A percentile compares a stretch with the other conserved stretches of the same genome.
phyloP scores from a whole-genome alignment of 345 rosid species.

The Populus tremula region DNA sequence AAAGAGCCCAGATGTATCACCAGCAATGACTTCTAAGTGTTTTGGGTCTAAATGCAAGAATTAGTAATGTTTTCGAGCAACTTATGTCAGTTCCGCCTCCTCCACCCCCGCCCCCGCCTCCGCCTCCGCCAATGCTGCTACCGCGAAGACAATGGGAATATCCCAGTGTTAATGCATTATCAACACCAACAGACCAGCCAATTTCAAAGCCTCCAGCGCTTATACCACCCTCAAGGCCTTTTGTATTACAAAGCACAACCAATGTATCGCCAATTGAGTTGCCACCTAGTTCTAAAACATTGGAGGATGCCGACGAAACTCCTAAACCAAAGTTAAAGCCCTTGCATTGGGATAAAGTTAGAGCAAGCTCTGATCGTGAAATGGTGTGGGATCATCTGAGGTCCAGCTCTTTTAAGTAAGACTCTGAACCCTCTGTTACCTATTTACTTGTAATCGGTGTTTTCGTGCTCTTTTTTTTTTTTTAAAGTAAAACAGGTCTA shows the following conservation, averaged over 20 bases:
- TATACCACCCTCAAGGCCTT: conserved; percentile 66
- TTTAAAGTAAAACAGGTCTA: background rate
- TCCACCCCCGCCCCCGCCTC: conserved; percentile 25
- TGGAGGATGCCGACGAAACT: conserved; percentile 38
- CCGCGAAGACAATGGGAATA: conserved; percentile 26
- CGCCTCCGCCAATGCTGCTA: conserved; percentile 25
- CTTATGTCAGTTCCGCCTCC: conserved; percentile 36
- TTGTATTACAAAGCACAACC: conserved; percentile 42
- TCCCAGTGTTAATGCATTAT: conserved; percentile 21
- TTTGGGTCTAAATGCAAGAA: conserved; percentile 28
- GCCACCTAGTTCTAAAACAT: conserved; percentile 33
- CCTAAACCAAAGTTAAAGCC: conserved; percentile 76
- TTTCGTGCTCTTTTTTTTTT: background rate
- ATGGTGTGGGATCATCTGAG: conserved; percentile 91
- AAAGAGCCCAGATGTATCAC: conserved; percentile 34
- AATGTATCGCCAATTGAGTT: conserved; percentile 41
- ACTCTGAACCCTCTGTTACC: background rate
- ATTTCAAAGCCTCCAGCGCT: conserved; percentile 56
- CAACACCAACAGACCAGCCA: conserved; percentile 34
- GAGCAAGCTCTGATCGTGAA: conserved; percentile 97
- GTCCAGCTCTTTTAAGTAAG: conserved; percentile 81
- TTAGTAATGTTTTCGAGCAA: conserved; percentile 28
- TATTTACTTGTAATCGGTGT: background rate
- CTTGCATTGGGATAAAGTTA: conserved; percentile 92
- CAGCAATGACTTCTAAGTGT: conserved; percentile 22